These are phyloP conservation scores for Gossypium australe DNA, from an alignment of 345 rosid genomes.

Conservation along the genomic window DNA sequence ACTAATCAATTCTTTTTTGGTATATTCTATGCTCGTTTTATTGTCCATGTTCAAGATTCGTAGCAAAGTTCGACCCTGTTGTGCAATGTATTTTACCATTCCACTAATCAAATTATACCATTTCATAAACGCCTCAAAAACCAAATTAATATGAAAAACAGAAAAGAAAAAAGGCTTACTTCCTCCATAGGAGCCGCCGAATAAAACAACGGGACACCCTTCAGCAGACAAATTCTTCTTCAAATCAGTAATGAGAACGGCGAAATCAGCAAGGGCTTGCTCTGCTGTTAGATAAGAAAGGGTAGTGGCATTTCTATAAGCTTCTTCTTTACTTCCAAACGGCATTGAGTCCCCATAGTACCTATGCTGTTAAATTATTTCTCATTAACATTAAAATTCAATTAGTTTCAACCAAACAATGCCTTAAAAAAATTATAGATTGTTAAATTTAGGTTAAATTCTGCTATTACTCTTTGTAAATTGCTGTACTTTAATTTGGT, in stretches of 20 bases:
- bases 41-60: no score
- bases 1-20: no score
- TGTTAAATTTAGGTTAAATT: background rate
- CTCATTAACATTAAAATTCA: background rate
- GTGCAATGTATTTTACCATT: background rate
- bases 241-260: constrained; percentile 60
- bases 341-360: constrained; percentile 20
- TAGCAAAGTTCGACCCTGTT: no score
- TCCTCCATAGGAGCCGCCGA: constrained; percentile 98
- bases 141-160: background rate
- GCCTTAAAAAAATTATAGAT: background rate
- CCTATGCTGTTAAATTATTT: constrained; percentile 11
- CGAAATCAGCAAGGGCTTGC: constrained; percentile 94
- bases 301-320: constrained; percentile 27
- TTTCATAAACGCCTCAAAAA: background rate
- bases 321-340: constrained; percentile 17
- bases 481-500: no score
- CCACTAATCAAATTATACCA: background rate
- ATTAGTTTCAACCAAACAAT: background rate
- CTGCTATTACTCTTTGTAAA: no score
- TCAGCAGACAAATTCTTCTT: constrained; percentile 80
- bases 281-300: constrained; percentile 70
- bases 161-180: constrained; percentile 38
- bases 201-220: constrained; percentile 76
- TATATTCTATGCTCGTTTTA: no score